Conservation (phyloP, 305 asterid genomes). For the Salvia sclarea region DNA sequence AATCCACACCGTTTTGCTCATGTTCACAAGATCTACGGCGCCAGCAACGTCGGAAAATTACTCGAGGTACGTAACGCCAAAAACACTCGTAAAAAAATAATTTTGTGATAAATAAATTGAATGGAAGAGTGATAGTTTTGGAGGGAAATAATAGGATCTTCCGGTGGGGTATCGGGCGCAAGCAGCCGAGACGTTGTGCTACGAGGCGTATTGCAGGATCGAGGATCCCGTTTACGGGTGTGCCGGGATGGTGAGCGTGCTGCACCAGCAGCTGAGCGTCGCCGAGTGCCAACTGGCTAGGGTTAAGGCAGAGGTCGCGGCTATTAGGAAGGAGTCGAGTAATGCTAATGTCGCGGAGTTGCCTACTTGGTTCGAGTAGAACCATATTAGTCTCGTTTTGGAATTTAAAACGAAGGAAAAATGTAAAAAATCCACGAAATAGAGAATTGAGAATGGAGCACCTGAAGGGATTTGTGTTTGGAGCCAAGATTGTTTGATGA, state of each 20-base stretch:
- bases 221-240: conserved; percentile 69
- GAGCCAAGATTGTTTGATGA: too few species aligned
- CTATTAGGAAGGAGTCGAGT: conserved; percentile 3
- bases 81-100: too few species aligned
- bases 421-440: too few species aligned
- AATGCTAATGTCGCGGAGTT: too few species aligned
- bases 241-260: conserved; percentile 52
- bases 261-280: conserved; percentile 49
- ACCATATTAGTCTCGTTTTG: too few species aligned
- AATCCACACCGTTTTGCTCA: conserved; percentile 57
- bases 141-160: conserved; percentile 37
- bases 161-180: conserved; percentile 50
- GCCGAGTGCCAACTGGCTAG: conserved; percentile 56
- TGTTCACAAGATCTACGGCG: conserved; percentile 83
- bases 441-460: too few species aligned
- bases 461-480: too few species aligned
- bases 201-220: conserved; percentile 65
- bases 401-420: too few species aligned
- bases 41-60: conserved; percentile 70
- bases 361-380: too few species aligned
- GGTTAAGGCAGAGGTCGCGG: conserved; percentile 55
- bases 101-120: too few species aligned
- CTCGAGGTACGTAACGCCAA: too few species aligned
- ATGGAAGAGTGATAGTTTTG: background rate
- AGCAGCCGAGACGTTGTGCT: conserved; percentile 59